Evolutionary conservation across 768 basidiomycete genomes (phyloP).

Genomic region (Tephrocybe rancida): DNA sequence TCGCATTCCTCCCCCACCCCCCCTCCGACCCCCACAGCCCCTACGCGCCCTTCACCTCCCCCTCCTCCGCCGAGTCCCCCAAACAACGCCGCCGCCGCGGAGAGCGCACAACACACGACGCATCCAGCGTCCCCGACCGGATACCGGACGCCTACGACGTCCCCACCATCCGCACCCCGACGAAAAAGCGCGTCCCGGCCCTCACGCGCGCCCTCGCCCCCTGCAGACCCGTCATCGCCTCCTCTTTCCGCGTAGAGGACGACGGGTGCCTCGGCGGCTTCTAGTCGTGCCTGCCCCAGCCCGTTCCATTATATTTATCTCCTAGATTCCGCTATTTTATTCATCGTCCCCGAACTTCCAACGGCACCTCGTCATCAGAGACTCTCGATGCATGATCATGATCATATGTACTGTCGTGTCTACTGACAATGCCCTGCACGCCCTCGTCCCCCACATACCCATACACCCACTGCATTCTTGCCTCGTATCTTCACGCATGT

Average conservation of each 20-base stretch:
- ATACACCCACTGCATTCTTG: too few relatives aligned
- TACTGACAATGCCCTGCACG: too few relatives aligned
- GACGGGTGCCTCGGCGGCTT: slow-evolving; percentile 49
- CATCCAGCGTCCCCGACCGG: slow-evolving; percentile 38
- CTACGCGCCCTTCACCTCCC: slow-evolving; percentile 13
- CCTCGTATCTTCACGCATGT: too few relatives aligned
- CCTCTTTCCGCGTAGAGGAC: slow-evolving; percentile 31
- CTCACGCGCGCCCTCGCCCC: slow-evolving; percentile 18
- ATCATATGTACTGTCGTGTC: slow-evolving; percentile 1
- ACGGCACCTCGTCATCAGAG: not conserved
- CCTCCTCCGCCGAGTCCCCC: slow-evolving; percentile 12
- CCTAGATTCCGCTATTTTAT: not conserved
- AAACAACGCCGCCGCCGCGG: slow-evolving; percentile 23
- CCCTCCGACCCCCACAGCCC: slow-evolving; percentile 29
- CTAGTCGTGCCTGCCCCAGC: slow-evolving; percentile 19
- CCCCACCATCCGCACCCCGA: slow-evolving; percentile 10
- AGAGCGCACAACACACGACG: slow-evolving; percentile 37
- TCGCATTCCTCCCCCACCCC: slow-evolving; percentile 40
- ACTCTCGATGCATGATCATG: not conserved
- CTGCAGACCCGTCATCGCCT: slow-evolving; percentile 18
- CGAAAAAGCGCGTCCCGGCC: slow-evolving; percentile 17
- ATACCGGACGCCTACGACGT: slow-evolving; percentile 31
- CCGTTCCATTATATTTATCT: slow-evolving; percentile 1
- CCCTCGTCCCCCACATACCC: too few relatives aligned
- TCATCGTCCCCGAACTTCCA: not conserved